These are phyloP conservation scores for Apiospora marii DNA, from an alignment of 2,329 filamentous ascomycete species.

Conservation along the genomic window DNA sequence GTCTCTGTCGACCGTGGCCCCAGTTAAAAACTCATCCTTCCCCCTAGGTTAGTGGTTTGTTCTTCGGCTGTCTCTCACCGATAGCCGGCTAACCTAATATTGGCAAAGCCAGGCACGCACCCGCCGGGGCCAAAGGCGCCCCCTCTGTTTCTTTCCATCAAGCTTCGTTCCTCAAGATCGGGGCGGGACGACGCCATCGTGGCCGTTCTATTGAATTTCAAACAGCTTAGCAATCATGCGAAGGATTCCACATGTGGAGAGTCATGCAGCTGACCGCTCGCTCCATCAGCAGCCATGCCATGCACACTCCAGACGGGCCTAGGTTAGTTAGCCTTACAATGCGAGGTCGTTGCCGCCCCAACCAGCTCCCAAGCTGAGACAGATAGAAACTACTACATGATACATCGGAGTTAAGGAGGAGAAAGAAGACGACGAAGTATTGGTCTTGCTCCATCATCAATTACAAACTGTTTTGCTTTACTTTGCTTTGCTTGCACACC, in stretches of 20 bases:
- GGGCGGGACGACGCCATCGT: background rate
- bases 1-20: background rate
- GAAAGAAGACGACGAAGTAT: background rate
- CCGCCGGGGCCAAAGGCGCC: background rate
- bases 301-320: background rate
- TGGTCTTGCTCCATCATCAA: background rate
- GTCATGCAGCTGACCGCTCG: background rate
- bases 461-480: background rate
- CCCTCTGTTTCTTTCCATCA: background rate
- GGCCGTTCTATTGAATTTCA: background rate
- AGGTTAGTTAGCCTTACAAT: background rate
- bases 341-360: background rate
- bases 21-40: background rate
- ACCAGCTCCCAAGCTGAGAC: background rate
- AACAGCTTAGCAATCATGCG: slow-evolving; percentile 10
- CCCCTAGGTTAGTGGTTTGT: too few species aligned
- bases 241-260: background rate
- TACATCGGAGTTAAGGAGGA: background rate
- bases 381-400: background rate
- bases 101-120: background rate
- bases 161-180: background rate
- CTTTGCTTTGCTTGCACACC: background rate
- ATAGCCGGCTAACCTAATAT: background rate
- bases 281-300: background rate
- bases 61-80: background rate